Evolutionary conservation across 257 asterid genomes (phyloP).

Genomic region (Rehmannia glutinosa): DNA sequence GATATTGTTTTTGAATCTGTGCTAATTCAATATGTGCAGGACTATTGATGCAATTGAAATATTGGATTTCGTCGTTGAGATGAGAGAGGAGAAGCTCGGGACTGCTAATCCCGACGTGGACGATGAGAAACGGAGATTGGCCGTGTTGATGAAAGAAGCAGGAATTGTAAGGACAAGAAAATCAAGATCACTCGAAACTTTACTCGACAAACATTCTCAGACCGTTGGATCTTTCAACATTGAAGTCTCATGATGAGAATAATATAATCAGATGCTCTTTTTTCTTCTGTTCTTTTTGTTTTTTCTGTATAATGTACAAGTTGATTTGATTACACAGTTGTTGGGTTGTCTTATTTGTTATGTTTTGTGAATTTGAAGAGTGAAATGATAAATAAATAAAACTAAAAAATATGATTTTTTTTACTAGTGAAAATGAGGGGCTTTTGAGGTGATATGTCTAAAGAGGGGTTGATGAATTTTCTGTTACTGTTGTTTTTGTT

Average conservation of each 20-base stretch:
- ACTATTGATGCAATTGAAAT: slow-evolving; percentile 78
- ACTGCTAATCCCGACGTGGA: slow-evolving; percentile 83
- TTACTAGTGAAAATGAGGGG: background rate
- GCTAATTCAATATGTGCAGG: slow-evolving; percentile 31
- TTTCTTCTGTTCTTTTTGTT: background rate
- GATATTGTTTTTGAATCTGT: background rate
- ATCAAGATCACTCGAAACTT: slow-evolving; percentile 63
- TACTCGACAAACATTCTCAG: slow-evolving; percentile 46
- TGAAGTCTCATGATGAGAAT: slow-evolving; percentile 30
- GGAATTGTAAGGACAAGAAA: slow-evolving; percentile 64
- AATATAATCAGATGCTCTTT: background rate
- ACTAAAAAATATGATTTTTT: background rate
- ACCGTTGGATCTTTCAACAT: slow-evolving; percentile 28
- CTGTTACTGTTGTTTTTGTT: slow-evolving; percentile 10
- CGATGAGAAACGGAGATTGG: slow-evolving; percentile 71
- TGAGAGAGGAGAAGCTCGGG: slow-evolving; percentile 92
- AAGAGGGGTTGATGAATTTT: slow-evolving; percentile 22
- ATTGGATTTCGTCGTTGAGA: slow-evolving; percentile 67
- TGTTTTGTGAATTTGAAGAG: background rate
- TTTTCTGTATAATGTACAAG: background rate
- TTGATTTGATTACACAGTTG: slow-evolving; percentile 9
- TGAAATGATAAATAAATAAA: background rate
- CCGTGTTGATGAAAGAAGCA: slow-evolving; percentile 59
- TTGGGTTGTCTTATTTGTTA: slow-evolving; percentile 12
- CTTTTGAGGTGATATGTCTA: slow-evolving; percentile 10